phyloP scores from a whole-genome alignment of 139 green algal species.

The Chlorokybus atmophyticus region DNA sequence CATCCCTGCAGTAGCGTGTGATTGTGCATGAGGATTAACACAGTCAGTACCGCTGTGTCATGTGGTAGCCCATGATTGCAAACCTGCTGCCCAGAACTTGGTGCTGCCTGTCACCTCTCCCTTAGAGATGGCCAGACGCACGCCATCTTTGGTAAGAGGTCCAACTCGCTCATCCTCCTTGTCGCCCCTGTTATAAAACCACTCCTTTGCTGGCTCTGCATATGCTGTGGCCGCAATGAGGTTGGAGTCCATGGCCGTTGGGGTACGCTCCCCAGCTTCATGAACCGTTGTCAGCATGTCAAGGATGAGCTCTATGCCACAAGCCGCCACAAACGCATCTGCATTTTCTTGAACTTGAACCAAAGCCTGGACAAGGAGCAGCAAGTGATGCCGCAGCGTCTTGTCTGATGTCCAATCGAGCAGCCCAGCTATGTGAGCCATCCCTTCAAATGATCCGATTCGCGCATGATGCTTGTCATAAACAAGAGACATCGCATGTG shows the following conservation, averaged over 20 bases:
- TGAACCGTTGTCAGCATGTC: constrained; percentile 69
- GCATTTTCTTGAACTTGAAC: constrained; percentile 47
- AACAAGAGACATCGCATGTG: constrained; percentile 66
- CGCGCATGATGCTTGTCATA: constrained; percentile 46
- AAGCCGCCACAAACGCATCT: constrained; percentile 43
- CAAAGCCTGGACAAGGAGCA: constrained; percentile 60
- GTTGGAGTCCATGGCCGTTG: constrained; percentile 30
- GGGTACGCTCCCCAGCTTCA: constrained; percentile 41
- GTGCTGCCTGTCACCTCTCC: constrained; percentile 38
- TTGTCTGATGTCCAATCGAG: constrained; percentile 47
- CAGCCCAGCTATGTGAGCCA: constrained; percentile 51
- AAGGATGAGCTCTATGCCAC: constrained; percentile 58
- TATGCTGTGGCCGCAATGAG: constrained; percentile 41
- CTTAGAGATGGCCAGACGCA: constrained; percentile 36
- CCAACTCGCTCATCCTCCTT: constrained; percentile 32
- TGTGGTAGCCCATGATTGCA: too few species aligned
- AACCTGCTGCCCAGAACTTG: constrained; percentile 36
- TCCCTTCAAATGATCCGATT: constrained; percentile 61
- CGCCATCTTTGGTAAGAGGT: constrained; percentile 54
- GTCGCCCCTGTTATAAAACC: constrained; percentile 51
- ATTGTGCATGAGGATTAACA: too few species aligned
- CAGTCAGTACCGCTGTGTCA: too few species aligned
- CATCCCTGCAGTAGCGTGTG: too few species aligned
- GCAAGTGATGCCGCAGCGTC: constrained; percentile 48
- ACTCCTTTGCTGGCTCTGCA: constrained; percentile 48